phyloP scores from a whole-genome alignment of 768 basidiomycete species.

The Mycena rosella region DNA sequence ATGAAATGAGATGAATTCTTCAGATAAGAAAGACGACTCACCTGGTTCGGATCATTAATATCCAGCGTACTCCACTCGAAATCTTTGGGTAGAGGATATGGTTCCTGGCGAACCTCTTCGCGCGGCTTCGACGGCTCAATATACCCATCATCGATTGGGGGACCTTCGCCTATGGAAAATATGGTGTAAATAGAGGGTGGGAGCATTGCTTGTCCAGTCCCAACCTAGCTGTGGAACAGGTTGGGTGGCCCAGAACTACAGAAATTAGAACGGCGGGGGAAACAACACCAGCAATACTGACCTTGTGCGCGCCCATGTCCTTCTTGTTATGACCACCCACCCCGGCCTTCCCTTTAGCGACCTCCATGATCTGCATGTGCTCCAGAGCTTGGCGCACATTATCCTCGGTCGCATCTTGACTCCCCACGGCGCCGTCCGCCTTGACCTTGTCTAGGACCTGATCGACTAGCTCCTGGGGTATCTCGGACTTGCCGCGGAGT shows the following conservation, averaged over 20 bases:
- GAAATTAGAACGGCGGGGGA: constrained; percentile 11
- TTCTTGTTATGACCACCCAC: constrained; percentile 82
- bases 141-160: constrained; percentile 81
- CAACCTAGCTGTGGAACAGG: constrained; percentile 92
- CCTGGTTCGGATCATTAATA: constrained; percentile 82
- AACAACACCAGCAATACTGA: constrained; percentile 47
- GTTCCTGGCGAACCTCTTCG: constrained; percentile 88
- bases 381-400: constrained; percentile 78
- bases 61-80: constrained; percentile 93
- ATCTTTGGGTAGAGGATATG: constrained; percentile 89
- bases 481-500: constrained; percentile 62
- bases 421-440: constrained; percentile 62
- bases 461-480: constrained; percentile 74
- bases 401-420: constrained; percentile 67
- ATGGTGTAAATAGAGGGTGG: not conserved
- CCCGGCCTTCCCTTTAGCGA: constrained; percentile 85
- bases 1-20: constrained; percentile 16
- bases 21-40: constrained; percentile 43
- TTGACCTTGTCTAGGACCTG: constrained; percentile 76
- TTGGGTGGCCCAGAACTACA: constrained; percentile 96
- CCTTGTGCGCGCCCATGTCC: constrained; percentile 91
- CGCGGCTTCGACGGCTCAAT: constrained; percentile 86
- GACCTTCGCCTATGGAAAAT: constrained; percentile 65
- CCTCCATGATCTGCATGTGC: constrained; percentile 87
- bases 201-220: constrained; percentile 15